Evolutionary conservation across 1,284 basidiomycete genomes (phyloP).

Genomic region (Malassezia slooffiae): DNA sequence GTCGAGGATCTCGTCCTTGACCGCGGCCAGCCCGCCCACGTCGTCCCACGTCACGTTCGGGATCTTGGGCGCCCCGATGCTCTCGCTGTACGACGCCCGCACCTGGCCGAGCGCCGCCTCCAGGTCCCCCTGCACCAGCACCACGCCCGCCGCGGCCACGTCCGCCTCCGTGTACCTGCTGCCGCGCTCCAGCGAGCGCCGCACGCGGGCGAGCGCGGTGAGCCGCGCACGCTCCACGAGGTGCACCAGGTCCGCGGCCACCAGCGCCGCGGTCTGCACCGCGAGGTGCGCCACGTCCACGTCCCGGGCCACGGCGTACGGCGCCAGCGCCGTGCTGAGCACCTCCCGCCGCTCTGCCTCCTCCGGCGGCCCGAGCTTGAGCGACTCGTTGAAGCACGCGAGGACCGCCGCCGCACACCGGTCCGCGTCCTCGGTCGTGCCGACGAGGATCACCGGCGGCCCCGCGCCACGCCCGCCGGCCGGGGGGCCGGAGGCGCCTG

Average conservation of each 20-base stretch:
- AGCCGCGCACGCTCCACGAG: conserved; percentile 59
- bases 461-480: neutral
- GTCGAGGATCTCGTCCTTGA: conserved; percentile 89
- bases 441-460: conserved; percentile 50
- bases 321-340: conserved; percentile 48
- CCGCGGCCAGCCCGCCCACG: conserved; percentile 76
- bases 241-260: conserved; percentile 69
- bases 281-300: conserved; percentile 65
- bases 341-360: conserved; percentile 12
- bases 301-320: conserved; percentile 59
- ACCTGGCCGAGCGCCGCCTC: conserved; percentile 64
- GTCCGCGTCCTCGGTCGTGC: conserved; percentile 62
- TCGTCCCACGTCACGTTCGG: conserved; percentile 96
- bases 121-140: conserved; percentile 61
- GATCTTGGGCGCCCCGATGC: conserved; percentile 90
- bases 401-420: conserved; percentile 60
- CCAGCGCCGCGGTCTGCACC: conserved; percentile 79
- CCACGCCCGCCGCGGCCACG: conserved; percentile 51
- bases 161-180: conserved; percentile 16
- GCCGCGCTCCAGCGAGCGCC: conserved; percentile 15
- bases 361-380: conserved; percentile 47
- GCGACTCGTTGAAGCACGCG: conserved; percentile 67
- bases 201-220: conserved; percentile 55
- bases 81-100: conserved; percentile 71
- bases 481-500: neutral